These are phyloP conservation scores for Pyrenochaeta sp. DNA, from an alignment of 2,329 filamentous ascomycete genomes.

Conservation along the genomic window DNA sequence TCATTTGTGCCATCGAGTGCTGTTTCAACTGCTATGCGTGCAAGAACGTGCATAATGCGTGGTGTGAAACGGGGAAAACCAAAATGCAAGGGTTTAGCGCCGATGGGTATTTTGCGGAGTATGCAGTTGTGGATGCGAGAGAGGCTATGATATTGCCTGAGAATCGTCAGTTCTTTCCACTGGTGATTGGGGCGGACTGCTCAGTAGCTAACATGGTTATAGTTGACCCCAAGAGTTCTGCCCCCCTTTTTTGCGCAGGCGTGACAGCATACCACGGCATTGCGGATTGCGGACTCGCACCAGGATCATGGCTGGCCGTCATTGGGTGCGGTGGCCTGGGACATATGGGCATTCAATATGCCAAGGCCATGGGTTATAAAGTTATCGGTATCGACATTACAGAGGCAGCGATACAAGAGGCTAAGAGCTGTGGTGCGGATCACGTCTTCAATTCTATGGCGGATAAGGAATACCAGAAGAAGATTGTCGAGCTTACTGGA, in stretches of 20 bases:
- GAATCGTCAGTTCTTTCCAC: constrained; percentile 22
- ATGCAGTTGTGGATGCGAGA: constrained; percentile 40
- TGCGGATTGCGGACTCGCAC: constrained; percentile 35
- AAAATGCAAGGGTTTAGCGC: constrained; percentile 41
- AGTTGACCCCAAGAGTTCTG: constrained; percentile 38
- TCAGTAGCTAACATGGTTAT: constrained; percentile 1
- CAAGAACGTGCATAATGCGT: constrained; percentile 38
- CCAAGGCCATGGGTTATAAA: constrained; percentile 44
- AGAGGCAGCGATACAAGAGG: constrained; percentile 39
- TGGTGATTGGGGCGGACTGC: neutral
- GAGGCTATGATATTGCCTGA: constrained; percentile 39
- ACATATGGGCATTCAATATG: constrained; percentile 44
- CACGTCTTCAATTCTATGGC: constrained; percentile 41
- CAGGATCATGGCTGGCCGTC: constrained; percentile 40
- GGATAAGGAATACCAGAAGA: constrained; percentile 39
- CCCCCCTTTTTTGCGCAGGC: constrained; percentile 43
- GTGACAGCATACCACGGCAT: constrained; percentile 43
- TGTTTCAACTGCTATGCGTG: constrained; percentile 44
- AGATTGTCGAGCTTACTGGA: constrained; percentile 37
- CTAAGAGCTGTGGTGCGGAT: constrained; percentile 41
- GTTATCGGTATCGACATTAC: constrained; percentile 43
- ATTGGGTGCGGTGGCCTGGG: constrained; percentile 44
- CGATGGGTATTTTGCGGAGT: constrained; percentile 44
- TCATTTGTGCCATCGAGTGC: constrained; percentile 43
- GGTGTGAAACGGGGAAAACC: constrained; percentile 38